Conservation (phyloP, 257 asterid genomes). For the Eucommia ulmoides region DNA sequence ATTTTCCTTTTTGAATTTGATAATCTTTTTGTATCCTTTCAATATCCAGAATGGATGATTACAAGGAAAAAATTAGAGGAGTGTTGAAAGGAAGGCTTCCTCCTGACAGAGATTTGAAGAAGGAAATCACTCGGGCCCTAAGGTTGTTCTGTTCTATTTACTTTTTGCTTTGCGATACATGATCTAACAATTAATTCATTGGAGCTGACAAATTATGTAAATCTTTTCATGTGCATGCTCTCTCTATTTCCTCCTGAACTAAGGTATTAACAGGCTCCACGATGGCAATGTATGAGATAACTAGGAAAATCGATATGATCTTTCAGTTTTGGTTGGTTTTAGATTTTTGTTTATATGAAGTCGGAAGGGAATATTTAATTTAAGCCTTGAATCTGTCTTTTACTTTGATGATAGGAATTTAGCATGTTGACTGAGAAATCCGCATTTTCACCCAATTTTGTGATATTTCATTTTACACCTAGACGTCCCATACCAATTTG, state of each 20-base stretch:
- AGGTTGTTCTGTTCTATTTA: conserved; percentile 32
- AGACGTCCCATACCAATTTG: too few relatives aligned
- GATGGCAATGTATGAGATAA: neutral
- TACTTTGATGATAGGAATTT: too few relatives aligned
- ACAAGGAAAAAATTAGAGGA: conserved; percentile 65
- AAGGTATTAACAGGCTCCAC: neutral
- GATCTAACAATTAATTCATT: neutral
- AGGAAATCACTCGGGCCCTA: conserved; percentile 67
- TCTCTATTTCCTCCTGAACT: conserved; percentile 9
- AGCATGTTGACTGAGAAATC: too few relatives aligned
- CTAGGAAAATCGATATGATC: neutral
- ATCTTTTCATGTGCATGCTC: conserved; percentile 3
- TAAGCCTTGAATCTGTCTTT: too few relatives aligned
- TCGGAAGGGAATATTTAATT: too few relatives aligned
- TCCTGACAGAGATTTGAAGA: conserved; percentile 75
- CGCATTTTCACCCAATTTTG: too few relatives aligned
- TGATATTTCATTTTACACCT: too few relatives aligned
- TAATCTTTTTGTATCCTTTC: too few relatives aligned
- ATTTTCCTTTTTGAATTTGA: conserved; percentile 3
- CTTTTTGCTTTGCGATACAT: neutral
- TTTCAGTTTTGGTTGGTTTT: neutral
- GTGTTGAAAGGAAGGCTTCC: conserved; percentile 95
- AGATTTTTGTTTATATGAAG: neutral
- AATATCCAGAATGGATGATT: conserved; percentile 63
- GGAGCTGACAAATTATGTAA: neutral